Evolutionary conservation across 208 protist genomes (phyloP).

Genomic region (Leishmania arabica): DNA sequence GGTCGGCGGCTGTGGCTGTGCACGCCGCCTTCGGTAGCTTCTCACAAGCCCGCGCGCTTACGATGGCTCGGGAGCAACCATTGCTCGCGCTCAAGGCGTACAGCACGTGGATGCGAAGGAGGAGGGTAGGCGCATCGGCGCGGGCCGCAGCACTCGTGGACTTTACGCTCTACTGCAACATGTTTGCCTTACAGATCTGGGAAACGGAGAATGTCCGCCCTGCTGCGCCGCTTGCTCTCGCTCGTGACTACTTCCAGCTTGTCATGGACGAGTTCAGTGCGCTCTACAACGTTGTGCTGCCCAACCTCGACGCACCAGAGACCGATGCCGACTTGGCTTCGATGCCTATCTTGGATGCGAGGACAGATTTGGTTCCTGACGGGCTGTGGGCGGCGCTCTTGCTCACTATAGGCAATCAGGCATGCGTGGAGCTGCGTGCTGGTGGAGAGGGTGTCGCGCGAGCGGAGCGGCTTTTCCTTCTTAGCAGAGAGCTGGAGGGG

Average conservation of each 20-base stretch:
- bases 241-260: constrained; percentile 30
- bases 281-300: constrained; percentile 10
- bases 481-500: constrained; percentile 15
- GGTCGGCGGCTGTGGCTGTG: not conserved
- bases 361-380: constrained; percentile 21
- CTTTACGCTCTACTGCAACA: constrained; percentile 33
- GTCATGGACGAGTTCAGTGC: constrained; percentile 24
- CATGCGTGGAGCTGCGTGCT: constrained; percentile 41
- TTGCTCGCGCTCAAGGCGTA: constrained; percentile 50
- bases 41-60: constrained; percentile 19
- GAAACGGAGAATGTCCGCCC: not conserved
- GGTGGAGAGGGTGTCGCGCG: constrained; percentile 4
- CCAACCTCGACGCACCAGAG: not conserved
- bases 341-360: not conserved
- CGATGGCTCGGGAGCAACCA: constrained; percentile 22
- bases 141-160: constrained; percentile 25
- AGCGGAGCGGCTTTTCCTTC: constrained; percentile 10
- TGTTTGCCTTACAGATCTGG: constrained; percentile 19
- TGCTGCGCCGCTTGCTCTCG: constrained; percentile 3
- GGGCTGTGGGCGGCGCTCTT: constrained; percentile 37
- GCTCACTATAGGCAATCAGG: constrained; percentile 66
- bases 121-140: not conserved
- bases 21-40: not conserved
- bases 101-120: constrained; percentile 20
- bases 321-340: not conserved